Evolutionary conservation across 495 filamentous ascomycete species (phyloP).

Genomic region (Aspergillus asperescens): DNA sequence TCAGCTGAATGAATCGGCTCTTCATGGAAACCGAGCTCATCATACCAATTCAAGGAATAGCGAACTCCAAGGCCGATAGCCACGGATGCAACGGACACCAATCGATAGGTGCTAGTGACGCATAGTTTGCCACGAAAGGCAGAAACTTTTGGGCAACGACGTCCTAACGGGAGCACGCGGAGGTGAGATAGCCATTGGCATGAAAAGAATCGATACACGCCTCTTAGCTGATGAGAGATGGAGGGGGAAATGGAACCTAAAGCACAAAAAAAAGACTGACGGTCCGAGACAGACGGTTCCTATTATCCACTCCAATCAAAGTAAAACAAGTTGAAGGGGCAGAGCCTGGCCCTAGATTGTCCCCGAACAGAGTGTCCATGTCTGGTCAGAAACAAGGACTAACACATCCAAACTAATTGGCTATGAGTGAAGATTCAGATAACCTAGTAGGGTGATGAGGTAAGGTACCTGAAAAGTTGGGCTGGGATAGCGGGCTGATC

Average conservation of each 20-base stretch:
- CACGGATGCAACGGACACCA: constrained; percentile 27
- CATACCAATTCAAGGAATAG: constrained; percentile 21
- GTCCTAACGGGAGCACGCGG: constrained; percentile 24
- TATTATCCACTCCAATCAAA: constrained; percentile 20
- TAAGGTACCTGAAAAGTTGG: constrained; percentile 19
- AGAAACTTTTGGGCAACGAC: constrained; percentile 17
- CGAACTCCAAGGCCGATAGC: constrained; percentile 13
- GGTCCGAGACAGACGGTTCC: constrained; percentile 21
- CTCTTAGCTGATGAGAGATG: constrained; percentile 14
- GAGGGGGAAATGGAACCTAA: constrained; percentile 1
- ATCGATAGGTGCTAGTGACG: constrained; percentile 33
- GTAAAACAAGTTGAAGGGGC: constrained; percentile 12
- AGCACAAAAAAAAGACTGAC: constrained; percentile 9
- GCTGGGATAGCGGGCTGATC: constrained; percentile 18
- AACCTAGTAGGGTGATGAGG: constrained; percentile 11
- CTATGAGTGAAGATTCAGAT: constrained; percentile 17
- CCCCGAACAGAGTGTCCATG: constrained; percentile 14
- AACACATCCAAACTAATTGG: constrained; percentile 21
- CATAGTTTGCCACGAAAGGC: constrained; percentile 24
- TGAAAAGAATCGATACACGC: constrained; percentile 9
- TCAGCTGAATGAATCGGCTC: constrained; percentile 44
- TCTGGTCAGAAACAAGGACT: constrained; percentile 17
- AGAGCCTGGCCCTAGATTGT: constrained; percentile 4
- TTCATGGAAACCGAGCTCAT: constrained; percentile 21
- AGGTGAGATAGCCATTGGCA: constrained; percentile 24